Base-by-base conservation (phyloP, 768 basidiomycete genomes). In the Gautieria morchelliformis region DNA sequence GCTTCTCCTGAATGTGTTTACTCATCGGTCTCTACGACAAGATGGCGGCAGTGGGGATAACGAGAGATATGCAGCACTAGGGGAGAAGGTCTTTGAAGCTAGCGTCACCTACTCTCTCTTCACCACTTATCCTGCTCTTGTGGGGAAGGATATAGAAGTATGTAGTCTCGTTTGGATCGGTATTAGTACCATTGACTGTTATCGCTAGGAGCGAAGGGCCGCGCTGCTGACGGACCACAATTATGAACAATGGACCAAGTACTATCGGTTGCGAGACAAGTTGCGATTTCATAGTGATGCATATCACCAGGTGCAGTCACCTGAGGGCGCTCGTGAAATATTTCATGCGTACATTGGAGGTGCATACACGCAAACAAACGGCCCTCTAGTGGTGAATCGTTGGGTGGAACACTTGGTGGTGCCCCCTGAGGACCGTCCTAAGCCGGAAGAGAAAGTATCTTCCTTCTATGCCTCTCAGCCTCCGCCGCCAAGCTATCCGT, bases 261-360 rank as follows among this genome's bases (percentile, higher is more conserved):
- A 63, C 4, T 87, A 84, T 62, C 72, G 71, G 44, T 66, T 87
- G 35, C 76, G 77, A 59, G 64, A 71, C 22, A 84, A 79, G 63
- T 70, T 85, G 47, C 78, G 82, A 22, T 74, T 73, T 58, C 66
- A 75, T 15, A 72, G 75, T 0, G 71, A 68, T 12, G 71, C 73
- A 19, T 63, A 65, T 45, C 64, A 71, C 1, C 63, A 63, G 17
- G 64, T 80, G 35, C 69, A 69, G n/a, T 62, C 67, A 1, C 69
- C 76, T 3, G 61, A 57, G 69, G 32, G 78, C 76, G 76, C 79
- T 54, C 72, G 72, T 27, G 69, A 67, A 45, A 76, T 83, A 50
- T 85, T 85, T 60, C 63, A 78, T 62, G 78, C 78, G 19, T 87
- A 85, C 60, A 71, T 87, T 12, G 86, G 84, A 9, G 86, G 83